Conservation (phyloP, 257 asterid genomes). For the Petunia secreta region DNA sequence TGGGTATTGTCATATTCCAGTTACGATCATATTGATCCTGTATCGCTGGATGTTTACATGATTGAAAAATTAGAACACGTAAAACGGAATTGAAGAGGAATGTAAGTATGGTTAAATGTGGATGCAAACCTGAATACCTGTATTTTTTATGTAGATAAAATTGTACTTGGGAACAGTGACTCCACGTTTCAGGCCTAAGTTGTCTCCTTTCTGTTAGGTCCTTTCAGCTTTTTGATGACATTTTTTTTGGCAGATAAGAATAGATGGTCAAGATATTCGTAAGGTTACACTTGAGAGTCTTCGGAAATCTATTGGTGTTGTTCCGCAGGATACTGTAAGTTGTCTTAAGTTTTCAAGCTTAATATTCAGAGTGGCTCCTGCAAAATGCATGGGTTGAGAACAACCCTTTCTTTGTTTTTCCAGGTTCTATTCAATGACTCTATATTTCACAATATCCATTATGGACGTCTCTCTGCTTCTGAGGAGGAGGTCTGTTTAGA, state of each 20-base stretch:
- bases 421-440: slow-evolving; percentile 98
- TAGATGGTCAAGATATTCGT: slow-evolving; percentile 93
- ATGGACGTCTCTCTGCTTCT: slow-evolving; percentile 89
- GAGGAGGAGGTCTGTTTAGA: slow-evolving; percentile 72
- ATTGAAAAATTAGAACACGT: background rate
- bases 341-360: slow-evolving; percentile 25
- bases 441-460: slow-evolving; percentile 89
- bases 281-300: slow-evolving; percentile 88
- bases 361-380: slow-evolving; percentile 7
- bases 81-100: background rate
- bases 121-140: background rate
- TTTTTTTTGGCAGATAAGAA: slow-evolving; percentile 62
- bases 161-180: slow-evolving; percentile 13
- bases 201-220: slow-evolving; percentile 13
- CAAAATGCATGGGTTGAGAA: background rate
- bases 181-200: background rate
- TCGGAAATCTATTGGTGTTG: slow-evolving; percentile 89
- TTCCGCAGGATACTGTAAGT: slow-evolving; percentile 99
- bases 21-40: slow-evolving; percentile 12
- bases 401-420: slow-evolving; percentile 32
- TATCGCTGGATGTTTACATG: slow-evolving; percentile 1
- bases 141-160: background rate
- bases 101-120: background rate
- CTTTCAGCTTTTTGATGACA: slow-evolving; percentile 4
- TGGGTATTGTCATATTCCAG: background rate